phyloP scores from a whole-genome alignment of 2,329 filamentous ascomycete genomes.

The Biscogniauxia mediterranea region DNA sequence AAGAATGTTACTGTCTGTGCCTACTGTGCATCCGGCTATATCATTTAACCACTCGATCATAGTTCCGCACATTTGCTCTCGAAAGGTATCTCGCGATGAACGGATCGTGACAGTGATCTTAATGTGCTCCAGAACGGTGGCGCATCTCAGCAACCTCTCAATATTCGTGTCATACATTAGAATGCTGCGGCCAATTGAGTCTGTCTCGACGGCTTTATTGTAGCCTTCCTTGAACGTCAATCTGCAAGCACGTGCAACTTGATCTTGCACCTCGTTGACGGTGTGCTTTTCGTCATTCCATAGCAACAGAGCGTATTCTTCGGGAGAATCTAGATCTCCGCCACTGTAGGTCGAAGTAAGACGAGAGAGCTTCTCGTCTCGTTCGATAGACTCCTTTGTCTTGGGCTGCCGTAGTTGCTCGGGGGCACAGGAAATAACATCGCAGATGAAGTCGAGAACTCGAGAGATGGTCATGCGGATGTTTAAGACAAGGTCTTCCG shows the following conservation, averaged over 20 bases:
- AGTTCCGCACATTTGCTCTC: slow-evolving; percentile 97
- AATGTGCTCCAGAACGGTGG: slow-evolving; percentile 88
- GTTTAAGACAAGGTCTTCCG: slow-evolving; percentile 71
- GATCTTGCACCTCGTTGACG: slow-evolving; percentile 82
- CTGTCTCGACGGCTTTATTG: slow-evolving; percentile 79
- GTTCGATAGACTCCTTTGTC: slow-evolving; percentile 73
- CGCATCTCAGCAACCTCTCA: slow-evolving; percentile 70
- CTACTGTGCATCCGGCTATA: slow-evolving; percentile 85
- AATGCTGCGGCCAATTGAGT: slow-evolving; percentile 83
- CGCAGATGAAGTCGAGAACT: slow-evolving; percentile 90
- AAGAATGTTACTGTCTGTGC: slow-evolving; percentile 74
- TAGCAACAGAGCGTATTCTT: slow-evolving; percentile 79
- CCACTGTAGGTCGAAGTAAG: slow-evolving; percentile 74
- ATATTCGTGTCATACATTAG: slow-evolving; percentile 75
- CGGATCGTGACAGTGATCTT: slow-evolving; percentile 94
- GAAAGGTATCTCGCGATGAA: slow-evolving; percentile 89
- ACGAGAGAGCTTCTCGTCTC: slow-evolving; percentile 79
- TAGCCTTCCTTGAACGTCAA: slow-evolving; percentile 68
- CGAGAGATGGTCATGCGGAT: slow-evolving; percentile 84
- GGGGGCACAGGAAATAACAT: slow-evolving; percentile 95
- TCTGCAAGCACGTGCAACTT: slow-evolving; percentile 85
- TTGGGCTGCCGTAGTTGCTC: slow-evolving; percentile 89
- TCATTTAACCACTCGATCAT: slow-evolving; percentile 96
- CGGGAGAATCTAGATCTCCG: slow-evolving; percentile 62
- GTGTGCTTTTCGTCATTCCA: slow-evolving; percentile 99